These are phyloP conservation scores for Beauveria bassiana DNA, from an alignment of 2,329 filamentous ascomycete genomes.

Conservation along the genomic window DNA sequence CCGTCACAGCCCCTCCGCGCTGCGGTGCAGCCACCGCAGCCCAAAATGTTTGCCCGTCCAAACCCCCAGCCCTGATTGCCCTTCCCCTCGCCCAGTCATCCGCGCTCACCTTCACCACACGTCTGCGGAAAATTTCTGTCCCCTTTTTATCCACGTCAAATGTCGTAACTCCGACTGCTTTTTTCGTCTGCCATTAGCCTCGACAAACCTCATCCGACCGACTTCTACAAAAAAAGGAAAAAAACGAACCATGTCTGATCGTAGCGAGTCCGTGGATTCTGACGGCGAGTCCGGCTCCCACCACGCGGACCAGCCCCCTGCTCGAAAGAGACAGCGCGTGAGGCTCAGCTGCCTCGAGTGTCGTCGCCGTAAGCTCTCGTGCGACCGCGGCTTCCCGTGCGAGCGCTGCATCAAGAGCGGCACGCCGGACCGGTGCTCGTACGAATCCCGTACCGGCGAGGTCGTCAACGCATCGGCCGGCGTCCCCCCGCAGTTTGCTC, in stretches of 20 bases:
- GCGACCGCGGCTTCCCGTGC: conserved; percentile 53
- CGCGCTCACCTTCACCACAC: background rate
- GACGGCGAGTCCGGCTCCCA: conserved; percentile 22
- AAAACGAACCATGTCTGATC: conserved; percentile 22
- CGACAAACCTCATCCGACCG: conserved; percentile 2
- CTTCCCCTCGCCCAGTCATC: background rate
- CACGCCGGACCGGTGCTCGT: conserved; percentile 51
- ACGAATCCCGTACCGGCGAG: conserved; percentile 48
- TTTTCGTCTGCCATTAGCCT: conserved; percentile 12
- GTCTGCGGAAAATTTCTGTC: background rate
- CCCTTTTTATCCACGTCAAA: conserved; percentile 9
- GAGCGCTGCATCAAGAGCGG: conserved; percentile 56
- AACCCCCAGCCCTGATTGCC: conserved; percentile 7
- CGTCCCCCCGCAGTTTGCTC: conserved; percentile 34
- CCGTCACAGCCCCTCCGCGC: conserved; percentile 20
- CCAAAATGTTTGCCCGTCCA: conserved; percentile 1
- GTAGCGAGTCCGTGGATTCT: conserved; percentile 33
- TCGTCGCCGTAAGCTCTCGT: conserved; percentile 52
- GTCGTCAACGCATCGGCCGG: conserved; percentile 40
- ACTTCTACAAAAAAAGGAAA: background rate
- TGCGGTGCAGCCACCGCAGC: background rate
- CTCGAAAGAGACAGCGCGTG: conserved; percentile 52
- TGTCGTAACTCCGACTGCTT: conserved; percentile 29
- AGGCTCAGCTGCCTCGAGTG: conserved; percentile 54
- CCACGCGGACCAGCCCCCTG: conserved; percentile 27